Base-by-base conservation (phyloP, 208 protist species). In the Borovskyia barvae region DNA sequence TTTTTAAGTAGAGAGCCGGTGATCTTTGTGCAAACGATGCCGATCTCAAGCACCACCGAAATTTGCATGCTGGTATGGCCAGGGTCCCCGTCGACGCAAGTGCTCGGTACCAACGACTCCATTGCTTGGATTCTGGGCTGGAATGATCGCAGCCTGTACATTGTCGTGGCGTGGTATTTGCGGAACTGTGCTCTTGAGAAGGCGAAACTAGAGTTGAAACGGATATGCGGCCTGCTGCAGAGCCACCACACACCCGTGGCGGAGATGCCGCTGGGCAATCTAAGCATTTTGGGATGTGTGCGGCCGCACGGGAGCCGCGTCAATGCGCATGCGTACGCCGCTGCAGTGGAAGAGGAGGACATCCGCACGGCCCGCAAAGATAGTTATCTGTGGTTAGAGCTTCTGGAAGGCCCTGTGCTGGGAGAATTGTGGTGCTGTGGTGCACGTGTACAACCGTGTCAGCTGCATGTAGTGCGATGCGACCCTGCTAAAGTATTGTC, bases 391-490 rank as follows among this genome's bases (percentile, higher is more conserved):
- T 95, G 89, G 85, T 49, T 95, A 26, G 83, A 92, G 41, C 71
- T 95, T 9, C 61, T 72, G 6, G 58, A 78, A 22, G 85, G 83
- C 0, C 85, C 83, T 1, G 68, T 85, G 26, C 62, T 91, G 22
- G 74, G 66, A n/a, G 83, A 93, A 41, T 63, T 95, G 37, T 92
- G 77, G 77, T 91, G 83, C 57, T 95, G 85, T 30, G 85, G 84
- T 0, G 91, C 82, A 28, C 78, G 77, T 39, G 77, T 95, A 24
- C 85, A 89, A 56, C 77, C 72, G n/a, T 92, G 83, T 42, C 83
- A 92, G 46, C 68, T 95, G 12, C 83, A 92, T 37, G 76, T 95
- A 5, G 69, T 95, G 12, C 85, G 84, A 17, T 84, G 70, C 39
- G 81, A 90, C 51, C 74, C 80, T 3, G 32, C 45, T 6, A 60